A percentile compares a stretch with the other conserved stretches of the same genome.
Conservation (phyloP, 2,329 filamentous ascomycete genomes). For the Microcyclosporella mali region DNA sequence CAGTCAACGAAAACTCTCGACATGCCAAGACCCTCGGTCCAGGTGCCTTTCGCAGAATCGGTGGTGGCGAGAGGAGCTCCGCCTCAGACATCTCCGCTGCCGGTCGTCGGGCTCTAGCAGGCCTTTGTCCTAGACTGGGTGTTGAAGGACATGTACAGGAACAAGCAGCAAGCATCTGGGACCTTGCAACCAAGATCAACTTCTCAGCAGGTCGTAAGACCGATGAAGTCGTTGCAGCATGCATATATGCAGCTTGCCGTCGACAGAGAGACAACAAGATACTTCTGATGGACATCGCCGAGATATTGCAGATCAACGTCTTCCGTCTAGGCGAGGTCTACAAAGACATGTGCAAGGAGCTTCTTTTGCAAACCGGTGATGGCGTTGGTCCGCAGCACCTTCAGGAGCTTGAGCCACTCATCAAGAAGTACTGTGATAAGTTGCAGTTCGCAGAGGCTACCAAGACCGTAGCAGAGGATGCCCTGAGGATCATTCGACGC, state of each 20-base stretch:
- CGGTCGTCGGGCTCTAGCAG: conserved; percentile 39
- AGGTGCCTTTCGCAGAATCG: conserved; percentile 39
- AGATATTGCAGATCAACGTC: conserved; percentile 77
- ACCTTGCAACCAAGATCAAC: conserved; percentile 53
- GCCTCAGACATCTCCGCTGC: conserved; percentile 50
- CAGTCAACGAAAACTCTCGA: conserved; percentile 77
- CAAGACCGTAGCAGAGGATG: conserved; percentile 79
- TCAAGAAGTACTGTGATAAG: conserved; percentile 83
- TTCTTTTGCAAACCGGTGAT: conserved; percentile 55
- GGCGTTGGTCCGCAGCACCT: conserved; percentile 52
- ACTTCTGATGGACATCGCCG: conserved; percentile 93
- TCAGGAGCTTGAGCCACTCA: conserved; percentile 75
- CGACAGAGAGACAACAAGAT: conserved; percentile 71
- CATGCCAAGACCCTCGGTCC: conserved; percentile 59
- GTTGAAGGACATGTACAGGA: conserved; percentile 33
- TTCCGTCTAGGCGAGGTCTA: conserved; percentile 88
- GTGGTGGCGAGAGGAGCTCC: conserved; percentile 42
- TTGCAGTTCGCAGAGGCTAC: conserved; percentile 83
- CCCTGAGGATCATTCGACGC: conserved; percentile 76
- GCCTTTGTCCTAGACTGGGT: conserved; percentile 35
- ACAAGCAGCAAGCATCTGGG: conserved; percentile 39
- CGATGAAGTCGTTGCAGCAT: conserved; percentile 80
- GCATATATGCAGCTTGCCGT: conserved; percentile 82
- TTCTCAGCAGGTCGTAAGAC: conserved; percentile 78
- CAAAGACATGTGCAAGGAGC: conserved; percentile 66